Percentiles rank a stretch among this genome's conserved stretches.
phyloP scores from a whole-genome alignment of 352 stramenopile species.

The Phytophthora kernoviae region DNA sequence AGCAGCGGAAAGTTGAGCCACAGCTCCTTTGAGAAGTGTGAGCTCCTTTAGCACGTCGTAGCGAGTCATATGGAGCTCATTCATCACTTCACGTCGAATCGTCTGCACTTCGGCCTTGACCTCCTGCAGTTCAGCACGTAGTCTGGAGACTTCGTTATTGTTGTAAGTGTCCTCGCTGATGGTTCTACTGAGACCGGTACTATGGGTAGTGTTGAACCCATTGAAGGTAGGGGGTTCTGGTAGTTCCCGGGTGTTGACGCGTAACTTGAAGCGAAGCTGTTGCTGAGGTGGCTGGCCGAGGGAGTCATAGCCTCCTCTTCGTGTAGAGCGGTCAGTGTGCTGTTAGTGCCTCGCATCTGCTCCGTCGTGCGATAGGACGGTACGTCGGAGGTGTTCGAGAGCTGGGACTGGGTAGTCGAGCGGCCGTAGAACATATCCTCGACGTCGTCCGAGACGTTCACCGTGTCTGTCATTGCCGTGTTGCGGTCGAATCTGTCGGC shows the following conservation, averaged over 20 bases:
- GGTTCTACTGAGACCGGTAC: not conserved
- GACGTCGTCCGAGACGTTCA: conserved; percentile 67
- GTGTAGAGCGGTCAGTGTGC: conserved; percentile 54
- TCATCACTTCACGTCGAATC: conserved; percentile 83
- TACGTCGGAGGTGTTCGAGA: conserved; percentile 21
- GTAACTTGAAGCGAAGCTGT: conserved; percentile 40
- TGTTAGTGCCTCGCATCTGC: conserved; percentile 51
- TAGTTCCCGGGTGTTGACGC: conserved; percentile 28
- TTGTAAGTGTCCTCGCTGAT: conserved; percentile 1
- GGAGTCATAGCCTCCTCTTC: conserved; percentile 55
- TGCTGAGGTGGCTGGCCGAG: conserved; percentile 45
- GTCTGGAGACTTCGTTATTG: conserved; percentile 34
- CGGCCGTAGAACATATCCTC: conserved; percentile 69
- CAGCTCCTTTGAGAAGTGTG: conserved; percentile 77
- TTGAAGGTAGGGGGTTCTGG: conserved; percentile 11
- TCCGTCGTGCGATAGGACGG: conserved; percentile 62
- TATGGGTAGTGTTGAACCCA: conserved; percentile 12
- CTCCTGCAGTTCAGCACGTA: conserved; percentile 58
- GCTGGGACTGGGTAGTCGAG: conserved; percentile 12
- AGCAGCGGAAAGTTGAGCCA: conserved; percentile 55
- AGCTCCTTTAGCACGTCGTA: conserved; percentile 90
- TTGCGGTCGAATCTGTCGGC: conserved; percentile 39
- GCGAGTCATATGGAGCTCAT: conserved; percentile 79
- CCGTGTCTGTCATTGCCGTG: conserved; percentile 33
- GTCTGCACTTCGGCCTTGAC: conserved; percentile 70